Base-by-base conservation (phyloP, 768 basidiomycete genomes). In the Auricularia heimuer region DNA sequence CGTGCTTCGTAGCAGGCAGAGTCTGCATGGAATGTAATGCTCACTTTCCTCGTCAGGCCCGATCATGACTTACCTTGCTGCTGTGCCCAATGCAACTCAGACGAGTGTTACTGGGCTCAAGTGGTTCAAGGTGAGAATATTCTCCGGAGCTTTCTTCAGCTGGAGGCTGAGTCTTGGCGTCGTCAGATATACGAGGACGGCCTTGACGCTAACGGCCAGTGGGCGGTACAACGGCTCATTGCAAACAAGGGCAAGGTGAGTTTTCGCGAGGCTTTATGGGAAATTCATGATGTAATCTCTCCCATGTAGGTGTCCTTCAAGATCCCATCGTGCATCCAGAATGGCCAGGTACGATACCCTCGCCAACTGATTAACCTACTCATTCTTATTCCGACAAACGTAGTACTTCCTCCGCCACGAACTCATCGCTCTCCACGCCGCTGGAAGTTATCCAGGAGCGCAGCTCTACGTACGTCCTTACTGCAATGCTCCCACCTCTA, bases 391-490 rank as follows among this genome's bases (percentile, higher is more conserved):
- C 24, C 7, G 24, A n/a, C 21, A 42, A 18, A 39, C 44, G 37
- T 75, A 82, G 47, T 83, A 83, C 66, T 73, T 84, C 34, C 73
- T 84, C 10, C 75, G 82, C 11, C 77, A 77, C 51, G 83, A 83
- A 68, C 71, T 84, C 64, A 84, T 83, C 66, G 82, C 80, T 82
- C 73, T 83, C 42, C 82, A 80, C 67, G 79, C 71, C 14, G 81
- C 80, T 0, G 64, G 67, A 4, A 75, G 68, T 18, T 83, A 83
- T 68, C 82, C 82, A 44, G 83, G 84, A 44, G 84, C 84, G 24
- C 83, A 85, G 65, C 76, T 85, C 75, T 85, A 84, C 68, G 82
- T 80, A 64, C 63, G 76, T 72, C 44, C 54, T 68, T 29, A 39
- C 62, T 3, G 11, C 44, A 45, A 10, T 45, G 11, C 44, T 0